These are phyloP conservation scores for Secale cereale DNA, from an alignment of 176 grass and related monocot species.

Conservation along the genomic window DNA sequence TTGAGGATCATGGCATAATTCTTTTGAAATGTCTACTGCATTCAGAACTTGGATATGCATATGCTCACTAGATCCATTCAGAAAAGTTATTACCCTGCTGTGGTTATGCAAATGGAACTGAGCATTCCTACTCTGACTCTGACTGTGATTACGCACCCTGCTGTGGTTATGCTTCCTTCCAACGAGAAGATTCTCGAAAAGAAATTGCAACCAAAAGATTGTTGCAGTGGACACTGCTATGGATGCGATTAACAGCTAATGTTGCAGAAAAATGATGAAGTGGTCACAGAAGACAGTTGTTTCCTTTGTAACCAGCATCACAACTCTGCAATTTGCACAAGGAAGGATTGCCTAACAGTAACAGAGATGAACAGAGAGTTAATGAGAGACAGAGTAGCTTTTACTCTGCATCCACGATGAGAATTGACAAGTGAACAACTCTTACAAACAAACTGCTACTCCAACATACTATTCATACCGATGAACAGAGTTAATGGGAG, in stretches of 20 bases:
- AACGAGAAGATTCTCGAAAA: no score
- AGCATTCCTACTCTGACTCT: not conserved
- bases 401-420: not conserved
- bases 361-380: no score
- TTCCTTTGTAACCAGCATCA: not conserved
- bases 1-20: conserved; percentile 8
- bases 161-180: no score
- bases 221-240: no score
- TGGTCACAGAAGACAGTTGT: not conserved
- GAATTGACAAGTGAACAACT: not conserved
- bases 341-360: not conserved
- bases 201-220: no score
- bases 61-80: no score
- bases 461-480: no score
- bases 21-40: not conserved
- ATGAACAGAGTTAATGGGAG: no score
- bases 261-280: not conserved
- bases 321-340: not conserved
- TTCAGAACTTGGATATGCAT: not conserved
- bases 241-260: not conserved
- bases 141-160: no score
- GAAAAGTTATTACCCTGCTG: no score
- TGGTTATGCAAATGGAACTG: no score
- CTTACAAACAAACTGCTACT: not conserved
- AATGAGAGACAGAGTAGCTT: not conserved